Evolutionary conservation across 164 flowering plant genomes (phyloP).

Genomic region (Berberis thunbergii): DNA sequence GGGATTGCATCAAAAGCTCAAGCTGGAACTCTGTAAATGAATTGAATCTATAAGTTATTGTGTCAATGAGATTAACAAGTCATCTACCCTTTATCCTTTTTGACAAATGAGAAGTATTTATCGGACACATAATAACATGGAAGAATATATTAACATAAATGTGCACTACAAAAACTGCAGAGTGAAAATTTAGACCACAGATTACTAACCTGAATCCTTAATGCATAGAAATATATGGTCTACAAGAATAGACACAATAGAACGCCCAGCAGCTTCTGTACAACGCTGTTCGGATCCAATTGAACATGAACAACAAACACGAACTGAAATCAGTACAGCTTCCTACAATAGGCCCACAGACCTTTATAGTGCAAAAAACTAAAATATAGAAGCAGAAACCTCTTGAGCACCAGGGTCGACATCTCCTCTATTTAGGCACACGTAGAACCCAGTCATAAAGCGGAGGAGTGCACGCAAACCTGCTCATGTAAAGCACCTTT

Average conservation of each 20-base stretch:
- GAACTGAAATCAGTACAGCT: constrained; percentile 2
- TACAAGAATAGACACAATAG: constrained; percentile 75
- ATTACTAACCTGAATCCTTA: constrained; percentile 76
- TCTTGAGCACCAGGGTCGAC: constrained; percentile 67
- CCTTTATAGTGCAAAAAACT: not conserved
- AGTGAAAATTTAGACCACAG: not conserved
- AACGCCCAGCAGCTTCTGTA: constrained; percentile 88
- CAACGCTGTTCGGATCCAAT: constrained; percentile 39
- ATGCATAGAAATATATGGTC: constrained; percentile 94
- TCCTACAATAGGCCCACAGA: not conserved
- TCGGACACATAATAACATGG: no score
- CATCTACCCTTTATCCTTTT: no score
- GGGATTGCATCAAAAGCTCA: constrained; percentile 95
- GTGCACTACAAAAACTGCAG: no score
- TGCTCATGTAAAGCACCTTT: constrained; percentile 19
- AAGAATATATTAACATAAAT: no score
- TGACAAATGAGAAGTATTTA: no score
- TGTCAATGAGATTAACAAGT: not conserved
- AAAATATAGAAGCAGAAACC: constrained; percentile 25
- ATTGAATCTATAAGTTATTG: not conserved
- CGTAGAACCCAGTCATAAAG: constrained; percentile 87
- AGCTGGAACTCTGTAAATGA: constrained; percentile 80
- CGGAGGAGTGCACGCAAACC: constrained; percentile 97
- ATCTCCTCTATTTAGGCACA: constrained; percentile 89
- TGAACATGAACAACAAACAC: constrained; percentile 5